Base-by-base conservation (phyloP, 805 yeast species). In the Metschnikowia proteae region DNA sequence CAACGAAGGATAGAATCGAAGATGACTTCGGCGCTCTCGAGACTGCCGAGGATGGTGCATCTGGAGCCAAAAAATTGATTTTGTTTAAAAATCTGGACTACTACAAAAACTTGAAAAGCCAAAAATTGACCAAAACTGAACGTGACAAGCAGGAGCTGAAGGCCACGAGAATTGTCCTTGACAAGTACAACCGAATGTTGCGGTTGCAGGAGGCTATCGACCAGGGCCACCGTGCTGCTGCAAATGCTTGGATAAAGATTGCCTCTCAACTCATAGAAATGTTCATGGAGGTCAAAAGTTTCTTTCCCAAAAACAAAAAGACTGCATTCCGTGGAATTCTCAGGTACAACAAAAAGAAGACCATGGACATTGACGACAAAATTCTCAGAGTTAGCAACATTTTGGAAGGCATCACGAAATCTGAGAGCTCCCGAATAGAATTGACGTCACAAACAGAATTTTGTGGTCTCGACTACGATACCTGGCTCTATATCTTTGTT, bases 401-500 rank as follows among this genome's bases (percentile, higher is more conserved):
- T 41, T 80, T 82, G 51, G 86, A 83, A 56, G 91, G 73, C 61
- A 72, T 71, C 52, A 59, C 60, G n/a, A 60, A 56, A 13, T 65
- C 60, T 17, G 68, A 63, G 31, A 57, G 55, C 34, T 49, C 69
- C 1, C 46, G 72, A 36, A 65, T 60, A 48, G 67, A 67, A 53
- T 59, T 65, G 57, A 77, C 82, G 0, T 78, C 87, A 0, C 75
- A 76, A 9, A 71, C 73, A 0, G 83, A 79, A 57, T 87, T 86
- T 60, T 74, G 96, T 49, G 97, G 96, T 0, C 67, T 90, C 22
- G 69, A 75, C 3, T 87, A 87, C 63, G 86, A 85, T 34, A 78
- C 78, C 33, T 94, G 99, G 99, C 89, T 89, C 64, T 82, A 79
- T 53, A 70, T 92, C 5, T 88, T 90, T 59, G 84, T 90, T 80